These are phyloP conservation scores for Asclepias syriaca DNA, from an alignment of 257 asterid genomes.

Conservation along the genomic window DNA sequence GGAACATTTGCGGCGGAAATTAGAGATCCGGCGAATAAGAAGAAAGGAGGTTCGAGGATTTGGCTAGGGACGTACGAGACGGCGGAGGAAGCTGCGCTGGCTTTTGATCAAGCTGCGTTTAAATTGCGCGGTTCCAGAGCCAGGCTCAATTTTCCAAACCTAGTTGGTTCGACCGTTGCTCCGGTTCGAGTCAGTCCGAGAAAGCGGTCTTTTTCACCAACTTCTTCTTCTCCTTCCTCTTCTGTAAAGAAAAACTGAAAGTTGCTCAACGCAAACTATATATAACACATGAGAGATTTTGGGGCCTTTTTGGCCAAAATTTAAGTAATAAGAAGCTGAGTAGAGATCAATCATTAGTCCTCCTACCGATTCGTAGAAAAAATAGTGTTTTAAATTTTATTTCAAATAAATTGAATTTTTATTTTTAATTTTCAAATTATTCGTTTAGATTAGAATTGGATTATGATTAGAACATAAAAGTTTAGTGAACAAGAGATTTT, in stretches of 20 bases:
- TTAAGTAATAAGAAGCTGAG: too few species aligned
- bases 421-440: too few species aligned
- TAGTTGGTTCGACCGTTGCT: slow-evolving; percentile 12
- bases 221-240: background rate
- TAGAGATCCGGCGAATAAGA: slow-evolving; percentile 16
- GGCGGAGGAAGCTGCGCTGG: slow-evolving; percentile 36
- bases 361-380: too few species aligned
- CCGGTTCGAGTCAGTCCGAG: slow-evolving; percentile 18
- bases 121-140: slow-evolving; percentile 29
- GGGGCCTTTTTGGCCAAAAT: too few species aligned
- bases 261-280: too few species aligned
- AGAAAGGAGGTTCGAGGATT: slow-evolving; percentile 16
- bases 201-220: background rate
- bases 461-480: too few species aligned
- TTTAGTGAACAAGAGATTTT: too few species aligned
- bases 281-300: too few species aligned
- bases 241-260: background rate
- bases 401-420: too few species aligned
- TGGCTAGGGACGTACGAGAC: slow-evolving; percentile 42
- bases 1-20: slow-evolving; percentile 37
- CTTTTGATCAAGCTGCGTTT: slow-evolving; percentile 37
- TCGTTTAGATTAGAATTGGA: too few species aligned
- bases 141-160: slow-evolving; percentile 28
- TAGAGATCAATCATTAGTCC: too few species aligned
- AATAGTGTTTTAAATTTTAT: too few species aligned